phyloP scores from a whole-genome alignment of 257 asterid species.

The Asclepias syriaca region DNA sequence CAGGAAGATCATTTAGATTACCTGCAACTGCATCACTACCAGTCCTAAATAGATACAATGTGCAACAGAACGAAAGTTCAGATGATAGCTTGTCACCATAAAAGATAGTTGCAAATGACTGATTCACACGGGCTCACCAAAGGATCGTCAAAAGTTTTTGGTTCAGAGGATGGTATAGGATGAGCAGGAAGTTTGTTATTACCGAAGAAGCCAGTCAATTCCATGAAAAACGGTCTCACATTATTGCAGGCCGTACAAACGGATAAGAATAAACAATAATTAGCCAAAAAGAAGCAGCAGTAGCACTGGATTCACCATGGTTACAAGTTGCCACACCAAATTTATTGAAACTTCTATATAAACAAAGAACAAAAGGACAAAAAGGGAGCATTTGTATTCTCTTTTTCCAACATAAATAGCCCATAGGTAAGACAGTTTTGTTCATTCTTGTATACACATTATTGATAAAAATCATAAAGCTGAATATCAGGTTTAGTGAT shows the following conservation, averaged over 20 bases:
- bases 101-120: slow-evolving; percentile 11
- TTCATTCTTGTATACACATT: slow-evolving; percentile 31
- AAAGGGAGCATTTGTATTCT: not conserved
- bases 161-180: not conserved
- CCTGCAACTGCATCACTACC: slow-evolving; percentile 60
- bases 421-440: slow-evolving; percentile 33
- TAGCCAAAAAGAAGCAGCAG: slow-evolving; percentile 1
- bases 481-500: slow-evolving; percentile 19
- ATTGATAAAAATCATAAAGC: slow-evolving; percentile 26
- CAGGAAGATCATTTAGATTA: slow-evolving; percentile 77
- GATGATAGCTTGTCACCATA: slow-evolving; percentile 47
- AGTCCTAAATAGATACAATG: slow-evolving; percentile 59
- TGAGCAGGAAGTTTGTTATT: not conserved
- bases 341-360: not conserved
- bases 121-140: not conserved
- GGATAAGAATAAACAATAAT: slow-evolving; percentile 2
- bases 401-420: slow-evolving; percentile 21
- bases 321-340: slow-evolving; percentile 1
- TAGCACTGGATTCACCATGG: slow-evolving; percentile 1
- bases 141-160: not conserved
- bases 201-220: not conserved
- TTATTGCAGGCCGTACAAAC: slow-evolving; percentile 6
- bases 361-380: not conserved
- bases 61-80: slow-evolving; percentile 30
- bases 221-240: not conserved